Base-by-base conservation (phyloP, 108 stramenopile genomes). In the Skeletonema tropicum region DNA sequence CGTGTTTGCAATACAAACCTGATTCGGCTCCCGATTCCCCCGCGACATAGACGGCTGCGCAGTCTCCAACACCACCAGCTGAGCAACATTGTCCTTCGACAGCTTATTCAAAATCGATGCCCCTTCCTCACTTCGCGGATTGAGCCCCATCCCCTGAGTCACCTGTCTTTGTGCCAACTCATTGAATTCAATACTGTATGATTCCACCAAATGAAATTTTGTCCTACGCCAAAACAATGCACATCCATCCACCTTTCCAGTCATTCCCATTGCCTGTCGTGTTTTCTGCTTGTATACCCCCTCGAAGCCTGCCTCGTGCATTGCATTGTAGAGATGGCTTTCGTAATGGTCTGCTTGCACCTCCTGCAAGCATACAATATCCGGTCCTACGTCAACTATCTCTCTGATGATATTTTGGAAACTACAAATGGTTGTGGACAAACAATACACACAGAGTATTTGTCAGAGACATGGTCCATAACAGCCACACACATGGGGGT, bases 161-260 rank as follows among this genome's bases (percentile, higher is more conserved):
- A 95, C 94, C 78, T 97, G 90, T 58, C 95, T 71, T 67, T 92
- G 88, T 30, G 96, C 97, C 75, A 96, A 75, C 75, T 97, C 95
- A 79, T 99, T 99, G 88, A 98, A 99, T 81, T 97, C 97, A 70
- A 99, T 89, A 66, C 92, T 94, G 86, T 98, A 98, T 39, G 95
- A 94, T 71, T 99, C 98, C 33, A 95, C 88, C 33, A 98, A 68
- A 67, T 95, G 90, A 80, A 98, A 97, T 71, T 96, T 96, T 15
- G 82, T 73, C 62, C 96, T 64, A 79, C 96, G 89, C 97, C 97
- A 99, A 69, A 99, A 97, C 35, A 98, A 75, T 14, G 99, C 99
- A 87, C 99, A 99, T n/a, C 99, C 99, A 69, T 99, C 99, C 26
- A 99, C 98, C 82, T 98, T 97, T 12, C 96, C 97, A 35, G 91